Evolutionary conservation across 2,329 filamentous ascomycete genomes (phyloP), one percentile per base, ranked within the genome.

Genomic region (Neopestalotiopsis sp.): DNA sequence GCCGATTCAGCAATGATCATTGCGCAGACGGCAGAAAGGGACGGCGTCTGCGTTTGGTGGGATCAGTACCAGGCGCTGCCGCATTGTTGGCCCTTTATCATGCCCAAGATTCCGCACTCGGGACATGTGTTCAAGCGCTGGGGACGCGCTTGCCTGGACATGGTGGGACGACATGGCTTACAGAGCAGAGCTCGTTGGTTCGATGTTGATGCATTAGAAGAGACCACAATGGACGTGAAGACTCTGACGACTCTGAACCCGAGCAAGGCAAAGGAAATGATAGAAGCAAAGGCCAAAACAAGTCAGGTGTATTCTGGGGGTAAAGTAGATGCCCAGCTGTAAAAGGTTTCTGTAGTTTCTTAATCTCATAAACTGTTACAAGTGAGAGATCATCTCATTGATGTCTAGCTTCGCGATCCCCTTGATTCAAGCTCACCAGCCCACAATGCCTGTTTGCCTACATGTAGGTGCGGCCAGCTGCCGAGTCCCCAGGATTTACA

Each of bases 161-260:
- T 58, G 56, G 56, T 30, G n/a, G 20, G 12, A 3, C 20, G 28
- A 20, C n/a, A 30, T 30, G 17, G 28, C 56, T 58, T 58, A 58
- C 56, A 58, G 56, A 58, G 56, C 28, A 58, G 56, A 58, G 56
- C 20, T 24, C n/a, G 14, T 30, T 58, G 20, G 56, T 58, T 58
- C 4, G 56, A 20, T 58, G 56, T 58, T 30, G 28, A 58, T 14
- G 56, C n/a, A 30, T 30, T 58, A 30, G 28, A 58, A 58, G 56
- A 58, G 28, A 58, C 20, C 56, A 30, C 56, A 17, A 58, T 13
- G 13, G 56, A 58, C 56, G 56, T 58, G 28, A 58, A 24, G 56
- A 58, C 20, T 3, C n/a, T 58, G n/a, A 58, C 56, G 14, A 28
- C 1, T 58, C 24, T 58, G 56, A 14, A 30, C 56, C 28, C 56